A percentile compares a stretch with the other conserved stretches of the same genome.
phyloP scores from a whole-genome alignment of 2,329 filamentous ascomycete species.

The Coniochaeta hoffmannii region DNA sequence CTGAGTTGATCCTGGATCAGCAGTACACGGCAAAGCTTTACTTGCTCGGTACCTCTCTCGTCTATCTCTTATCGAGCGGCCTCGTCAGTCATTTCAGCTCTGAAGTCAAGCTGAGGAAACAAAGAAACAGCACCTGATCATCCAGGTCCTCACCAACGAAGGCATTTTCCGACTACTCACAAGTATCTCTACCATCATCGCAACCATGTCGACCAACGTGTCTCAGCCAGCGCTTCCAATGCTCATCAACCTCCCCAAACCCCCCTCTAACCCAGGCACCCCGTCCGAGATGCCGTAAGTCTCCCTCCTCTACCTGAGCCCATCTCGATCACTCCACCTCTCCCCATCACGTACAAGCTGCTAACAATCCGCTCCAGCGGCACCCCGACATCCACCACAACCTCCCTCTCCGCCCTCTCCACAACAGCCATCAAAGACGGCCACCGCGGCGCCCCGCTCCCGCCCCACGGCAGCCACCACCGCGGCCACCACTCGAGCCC shows the following conservation, averaged over 20 bases:
- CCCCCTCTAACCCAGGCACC: conserved; percentile 74
- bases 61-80: neutral
- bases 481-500: conserved; percentile 52
- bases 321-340: neutral
- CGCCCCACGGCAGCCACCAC: conserved; percentile 49
- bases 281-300: conserved; percentile 86
- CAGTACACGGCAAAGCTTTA: neutral
- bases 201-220: conserved; percentile 13
- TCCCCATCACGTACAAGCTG: conserved; percentile 11
- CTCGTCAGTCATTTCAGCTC: neutral
- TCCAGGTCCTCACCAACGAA: neutral
- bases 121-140: neutral
- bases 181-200: neutral
- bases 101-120: neutral
- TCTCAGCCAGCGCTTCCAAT: conserved; percentile 47
- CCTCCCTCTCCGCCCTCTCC: conserved; percentile 82
- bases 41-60: neutral
- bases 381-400: conserved; percentile 87
- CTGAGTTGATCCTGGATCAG: too few relatives aligned
- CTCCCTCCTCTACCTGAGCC: conserved; percentile 1
- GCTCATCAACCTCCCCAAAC: conserved; percentile 76
- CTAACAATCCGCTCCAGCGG: conserved; percentile 48
- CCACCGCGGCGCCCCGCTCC: conserved; percentile 71
- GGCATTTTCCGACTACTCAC: neutral
- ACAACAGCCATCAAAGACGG: conserved; percentile 96